phyloP scores from a whole-genome alignment of 2,329 filamentous ascomycete species.

The Penicillium sp. region DNA sequence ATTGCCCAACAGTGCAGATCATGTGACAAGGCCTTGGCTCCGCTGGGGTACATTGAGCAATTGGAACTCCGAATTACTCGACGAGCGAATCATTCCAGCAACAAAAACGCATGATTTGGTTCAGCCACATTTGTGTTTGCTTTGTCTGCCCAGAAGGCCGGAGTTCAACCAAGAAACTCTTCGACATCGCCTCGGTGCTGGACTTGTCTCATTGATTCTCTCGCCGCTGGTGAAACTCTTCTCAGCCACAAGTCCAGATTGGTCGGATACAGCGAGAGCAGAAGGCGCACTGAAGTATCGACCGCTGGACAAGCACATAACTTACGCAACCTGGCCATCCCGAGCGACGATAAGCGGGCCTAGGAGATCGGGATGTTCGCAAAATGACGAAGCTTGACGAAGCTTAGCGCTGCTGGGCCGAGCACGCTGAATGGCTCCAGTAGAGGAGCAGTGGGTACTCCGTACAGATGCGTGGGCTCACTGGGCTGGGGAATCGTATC shows the following conservation, averaged over 20 bases:
- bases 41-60: not conserved
- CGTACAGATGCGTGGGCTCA: not conserved
- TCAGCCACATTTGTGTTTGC: not conserved
- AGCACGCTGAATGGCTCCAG: not conserved
- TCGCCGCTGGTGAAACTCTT: not conserved
- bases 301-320: too few relatives aligned
- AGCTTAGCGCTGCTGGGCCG: slow-evolving; percentile 17
- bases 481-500: not conserved
- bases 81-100: not conserved
- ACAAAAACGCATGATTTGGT: not conserved
- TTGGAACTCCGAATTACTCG: not conserved
- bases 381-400: slow-evolving; percentile 21
- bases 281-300: too few relatives aligned
- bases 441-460: not conserved
- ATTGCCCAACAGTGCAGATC: slow-evolving; percentile 14
- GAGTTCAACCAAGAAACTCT: not conserved
- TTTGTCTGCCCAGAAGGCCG: not conserved
- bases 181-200: not conserved
- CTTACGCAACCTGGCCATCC: not conserved
- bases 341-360: slow-evolving; percentile 5
- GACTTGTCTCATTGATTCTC: too few relatives aligned
- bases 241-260: not conserved
- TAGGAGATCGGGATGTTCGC: not conserved
- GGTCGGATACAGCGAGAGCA: not conserved
- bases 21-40: slow-evolving; percentile 11